Conservation (phyloP, 306 rosid species). For the Gleditsia sinensis region DNA sequence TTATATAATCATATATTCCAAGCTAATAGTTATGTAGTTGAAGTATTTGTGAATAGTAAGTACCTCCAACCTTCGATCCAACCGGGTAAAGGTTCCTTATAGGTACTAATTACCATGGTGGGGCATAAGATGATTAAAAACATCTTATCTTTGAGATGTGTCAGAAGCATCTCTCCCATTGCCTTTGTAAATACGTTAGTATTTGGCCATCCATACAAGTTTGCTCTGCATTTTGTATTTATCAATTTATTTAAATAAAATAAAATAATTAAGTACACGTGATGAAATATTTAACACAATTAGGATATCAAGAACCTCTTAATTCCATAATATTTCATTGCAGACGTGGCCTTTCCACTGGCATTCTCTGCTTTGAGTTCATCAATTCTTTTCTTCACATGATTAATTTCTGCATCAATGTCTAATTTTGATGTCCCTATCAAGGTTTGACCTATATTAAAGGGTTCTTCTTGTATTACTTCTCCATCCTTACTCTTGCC, state of each 20-base stretch:
- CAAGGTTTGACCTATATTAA: slow-evolving; percentile 32
- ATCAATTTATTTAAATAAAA: too few relatives aligned
- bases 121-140: not conserved
- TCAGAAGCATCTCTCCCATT: not conserved
- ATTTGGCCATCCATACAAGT: not conserved
- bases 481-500: too few relatives aligned
- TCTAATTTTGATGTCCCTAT: slow-evolving; percentile 23
- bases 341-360: not conserved
- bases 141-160: not conserved
- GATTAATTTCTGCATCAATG: not conserved
- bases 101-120: not conserved
- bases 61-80: not conserved
- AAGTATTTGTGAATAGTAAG: too few relatives aligned
- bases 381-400: slow-evolving; percentile 15
- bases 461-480: slow-evolving; percentile 45
- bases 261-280: too few relatives aligned
- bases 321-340: slow-evolving; percentile 46
- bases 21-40: too few relatives aligned
- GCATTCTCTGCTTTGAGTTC: slow-evolving; percentile 27
- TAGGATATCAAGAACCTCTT: slow-evolving; percentile 40
- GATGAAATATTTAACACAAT: too few relatives aligned
- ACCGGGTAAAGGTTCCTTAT: too few relatives aligned
- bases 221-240: not conserved
- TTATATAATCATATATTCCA: too few relatives aligned
- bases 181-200: not conserved